These are phyloP conservation scores for Naganishia sp. DNA, from an alignment of 1,284 basidiomycete genomes.

Conservation along the genomic window DNA sequence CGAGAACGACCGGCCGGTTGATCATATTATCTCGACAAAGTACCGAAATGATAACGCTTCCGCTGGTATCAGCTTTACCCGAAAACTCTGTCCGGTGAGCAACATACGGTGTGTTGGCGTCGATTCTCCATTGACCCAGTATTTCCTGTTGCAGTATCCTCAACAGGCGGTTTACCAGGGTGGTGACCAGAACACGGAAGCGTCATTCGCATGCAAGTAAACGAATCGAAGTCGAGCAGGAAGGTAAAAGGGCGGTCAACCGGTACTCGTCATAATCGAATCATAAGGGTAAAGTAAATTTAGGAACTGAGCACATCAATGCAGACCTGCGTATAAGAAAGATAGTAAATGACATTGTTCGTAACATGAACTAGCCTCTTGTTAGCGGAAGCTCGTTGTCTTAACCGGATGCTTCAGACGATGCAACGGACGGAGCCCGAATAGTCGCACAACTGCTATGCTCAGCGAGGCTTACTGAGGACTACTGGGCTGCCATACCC, in stretches of 20 bases:
- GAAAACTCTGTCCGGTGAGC: slow-evolving; percentile 26
- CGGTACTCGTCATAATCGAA: too few species aligned
- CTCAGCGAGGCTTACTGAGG: too few species aligned
- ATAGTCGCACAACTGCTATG: background rate
- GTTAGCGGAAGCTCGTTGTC: too few species aligned
- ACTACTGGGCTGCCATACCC: too few species aligned
- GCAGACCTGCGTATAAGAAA: too few species aligned
- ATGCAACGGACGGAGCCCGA: too few species aligned
- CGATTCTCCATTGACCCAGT: background rate
- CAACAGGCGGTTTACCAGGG: slow-evolving; percentile 16
- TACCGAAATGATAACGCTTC: slow-evolving; percentile 32
- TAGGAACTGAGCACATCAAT: too few species aligned
- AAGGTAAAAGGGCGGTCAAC: background rate
- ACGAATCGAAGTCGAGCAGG: background rate
- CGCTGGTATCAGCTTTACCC: slow-evolving; percentile 18
- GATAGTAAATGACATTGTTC: too few species aligned
- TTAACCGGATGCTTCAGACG: too few species aligned
- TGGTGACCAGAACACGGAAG: slow-evolving; percentile 23
- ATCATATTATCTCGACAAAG: slow-evolving; percentile 45
- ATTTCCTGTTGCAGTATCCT: slow-evolving; percentile 5
- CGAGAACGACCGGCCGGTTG: slow-evolving; percentile 52
- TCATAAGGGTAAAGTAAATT: too few species aligned
- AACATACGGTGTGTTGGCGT: too few species aligned
- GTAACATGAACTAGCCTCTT: too few species aligned
- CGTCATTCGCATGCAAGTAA: slow-evolving; percentile 18